These are phyloP conservation scores for Citrus sp. DNA, from an alignment of 345 rosid species.

Conservation along the genomic window DNA sequence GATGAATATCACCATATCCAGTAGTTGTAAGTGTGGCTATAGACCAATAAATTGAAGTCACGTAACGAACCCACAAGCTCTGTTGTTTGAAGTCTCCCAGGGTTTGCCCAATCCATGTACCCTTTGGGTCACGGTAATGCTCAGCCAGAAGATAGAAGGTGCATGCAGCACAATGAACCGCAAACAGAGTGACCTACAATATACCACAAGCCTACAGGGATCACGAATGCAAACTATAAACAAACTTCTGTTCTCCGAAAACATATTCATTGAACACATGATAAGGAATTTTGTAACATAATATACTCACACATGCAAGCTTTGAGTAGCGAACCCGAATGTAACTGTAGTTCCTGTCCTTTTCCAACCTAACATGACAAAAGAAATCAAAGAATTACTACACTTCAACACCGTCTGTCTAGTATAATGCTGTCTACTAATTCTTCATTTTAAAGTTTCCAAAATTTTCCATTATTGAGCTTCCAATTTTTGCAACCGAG, in stretches of 20 bases:
- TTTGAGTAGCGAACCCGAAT: slow-evolving; percentile 62
- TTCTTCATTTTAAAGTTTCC: too few relatives aligned
- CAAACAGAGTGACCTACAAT: slow-evolving; percentile 72
- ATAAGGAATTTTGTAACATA: background rate
- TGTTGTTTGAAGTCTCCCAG: slow-evolving; percentile 34
- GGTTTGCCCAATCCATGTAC: slow-evolving; percentile 59
- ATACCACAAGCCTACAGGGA: background rate
- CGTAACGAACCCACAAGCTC: slow-evolving; percentile 40
- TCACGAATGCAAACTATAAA: background rate
- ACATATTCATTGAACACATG: background rate
- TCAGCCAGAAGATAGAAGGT: slow-evolving; percentile 58
- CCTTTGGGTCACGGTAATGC: slow-evolving; percentile 36
- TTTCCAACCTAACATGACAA: slow-evolving; percentile 59
- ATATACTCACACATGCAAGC: slow-evolving; percentile 63
- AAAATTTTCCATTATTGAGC: too few relatives aligned
- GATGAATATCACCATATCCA: slow-evolving; percentile 90
- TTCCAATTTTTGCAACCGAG: too few relatives aligned
- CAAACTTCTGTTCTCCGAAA: background rate
- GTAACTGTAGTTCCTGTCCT: slow-evolving; percentile 71
- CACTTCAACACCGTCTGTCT: background rate
- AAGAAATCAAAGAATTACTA: background rate
- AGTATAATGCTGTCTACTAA: too few relatives aligned
- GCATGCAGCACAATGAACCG: slow-evolving; percentile 74
- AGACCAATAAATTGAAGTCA: slow-evolving; percentile 78
- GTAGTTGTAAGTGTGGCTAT: slow-evolving; percentile 74